phyloP scores from a whole-genome alignment of 108 stramenopile species.

The Cafeteria roenbergensis region DNA sequence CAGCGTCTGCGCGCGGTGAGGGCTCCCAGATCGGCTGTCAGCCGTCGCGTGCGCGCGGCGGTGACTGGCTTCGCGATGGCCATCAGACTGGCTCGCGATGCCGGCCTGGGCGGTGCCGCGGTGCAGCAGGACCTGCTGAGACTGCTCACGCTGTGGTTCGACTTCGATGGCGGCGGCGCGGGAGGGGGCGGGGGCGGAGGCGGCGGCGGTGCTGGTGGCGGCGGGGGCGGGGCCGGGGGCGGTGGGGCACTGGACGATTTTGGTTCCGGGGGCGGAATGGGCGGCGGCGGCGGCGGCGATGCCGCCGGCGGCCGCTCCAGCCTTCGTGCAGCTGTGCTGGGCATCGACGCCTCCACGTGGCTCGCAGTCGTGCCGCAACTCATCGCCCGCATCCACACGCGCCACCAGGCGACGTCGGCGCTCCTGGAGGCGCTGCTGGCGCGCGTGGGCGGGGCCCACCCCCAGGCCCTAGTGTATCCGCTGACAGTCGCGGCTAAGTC shows the following conservation, averaged over 20 bases:
- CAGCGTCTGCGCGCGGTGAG: conserved; percentile 6
- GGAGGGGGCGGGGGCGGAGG: conserved; percentile 45
- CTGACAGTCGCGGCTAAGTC: conserved; percentile 79
- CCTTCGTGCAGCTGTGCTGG: conserved; percentile 42
- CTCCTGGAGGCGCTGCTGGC: conserved; percentile 72
- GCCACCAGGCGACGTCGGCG: conserved; percentile 51
- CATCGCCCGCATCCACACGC: conserved; percentile 88
- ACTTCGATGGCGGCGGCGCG: conserved; percentile 66
- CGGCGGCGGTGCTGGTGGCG: too few relatives aligned
- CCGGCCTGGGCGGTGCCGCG: conserved; percentile 55
- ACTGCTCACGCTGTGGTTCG: conserved; percentile 80
- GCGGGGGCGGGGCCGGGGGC: too few relatives aligned
- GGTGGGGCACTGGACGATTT: too few relatives aligned
- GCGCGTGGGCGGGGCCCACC: conserved; percentile 70
- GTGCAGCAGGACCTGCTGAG: conserved; percentile 94
- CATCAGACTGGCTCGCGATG: conserved; percentile 71
- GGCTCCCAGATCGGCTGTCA: background rate
- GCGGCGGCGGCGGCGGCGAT: background rate
- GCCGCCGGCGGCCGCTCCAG: conserved; percentile 32
- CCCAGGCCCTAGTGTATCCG: conserved; percentile 94
- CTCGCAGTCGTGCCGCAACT: conserved; percentile 92
- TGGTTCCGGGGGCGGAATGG: background rate
- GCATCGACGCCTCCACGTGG: conserved; percentile 78
- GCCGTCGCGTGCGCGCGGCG: conserved; percentile 45
- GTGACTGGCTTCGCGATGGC: conserved; percentile 74